Evolutionary conservation across 202 grass and related monocot genomes (phyloP).

Genomic region (Bolboschoenoplectus hybrid): DNA sequence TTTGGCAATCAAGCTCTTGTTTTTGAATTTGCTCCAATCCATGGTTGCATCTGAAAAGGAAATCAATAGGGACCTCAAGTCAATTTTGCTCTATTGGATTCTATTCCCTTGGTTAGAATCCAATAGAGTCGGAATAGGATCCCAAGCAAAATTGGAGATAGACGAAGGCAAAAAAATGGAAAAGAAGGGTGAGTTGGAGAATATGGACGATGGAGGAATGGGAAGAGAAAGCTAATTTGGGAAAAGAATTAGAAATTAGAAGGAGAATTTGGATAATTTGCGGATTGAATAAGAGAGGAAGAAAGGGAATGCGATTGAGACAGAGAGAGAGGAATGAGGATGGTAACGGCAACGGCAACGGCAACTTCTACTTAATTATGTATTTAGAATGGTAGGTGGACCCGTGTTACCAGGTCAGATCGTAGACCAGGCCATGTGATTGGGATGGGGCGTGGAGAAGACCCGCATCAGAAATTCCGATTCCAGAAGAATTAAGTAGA

Average conservation of each 20-base stretch:
- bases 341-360: slow-evolving; percentile 5
- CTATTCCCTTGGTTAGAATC: slow-evolving; percentile 31
- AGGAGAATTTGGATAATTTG: neutral
- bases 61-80: neutral
- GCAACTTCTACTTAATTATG: slow-evolving; percentile 17
- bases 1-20: slow-evolving; percentile 3
- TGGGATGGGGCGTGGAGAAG: no score
- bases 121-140: slow-evolving; percentile 34
- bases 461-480: no score
- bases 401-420: slow-evolving; percentile 33
- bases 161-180: neutral
- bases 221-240: neutral
- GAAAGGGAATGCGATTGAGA: slow-evolving; percentile 20
- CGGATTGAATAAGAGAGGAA: slow-evolving; percentile 1
- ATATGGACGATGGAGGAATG: neutral
- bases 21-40: slow-evolving; percentile 35
- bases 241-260: neutral
- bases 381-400: slow-evolving; percentile 16
- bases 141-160: slow-evolving; percentile 20
- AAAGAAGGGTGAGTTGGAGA: neutral
- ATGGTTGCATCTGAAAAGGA: slow-evolving; percentile 10
- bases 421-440: slow-evolving; percentile 21
- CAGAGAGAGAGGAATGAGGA: neutral
- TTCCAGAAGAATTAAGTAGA: no score
- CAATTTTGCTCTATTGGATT: slow-evolving; percentile 31